phyloP scores from a whole-genome alignment of 2,329 filamentous ascomycete species.

The Alternaria solani region DNA sequence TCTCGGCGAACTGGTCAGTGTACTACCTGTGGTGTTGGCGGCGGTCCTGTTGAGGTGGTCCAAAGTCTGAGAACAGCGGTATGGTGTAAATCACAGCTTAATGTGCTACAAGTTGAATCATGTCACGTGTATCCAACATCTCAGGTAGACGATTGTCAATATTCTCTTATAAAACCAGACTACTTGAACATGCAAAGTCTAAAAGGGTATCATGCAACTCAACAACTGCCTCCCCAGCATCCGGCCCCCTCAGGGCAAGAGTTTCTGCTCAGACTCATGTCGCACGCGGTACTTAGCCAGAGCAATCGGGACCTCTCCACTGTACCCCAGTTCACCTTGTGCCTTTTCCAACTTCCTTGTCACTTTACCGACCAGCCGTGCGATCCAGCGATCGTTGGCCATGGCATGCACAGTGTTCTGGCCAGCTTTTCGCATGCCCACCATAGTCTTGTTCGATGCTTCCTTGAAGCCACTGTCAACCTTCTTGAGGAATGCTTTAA shows the following conservation, averaged over 20 bases:
- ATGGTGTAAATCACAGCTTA: neutral
- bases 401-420: conserved; percentile 54
- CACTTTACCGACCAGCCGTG: conserved; percentile 61
- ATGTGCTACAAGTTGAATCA: neutral
- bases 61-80: conserved; percentile 16
- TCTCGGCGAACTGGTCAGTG: conserved; percentile 76
- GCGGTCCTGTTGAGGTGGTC: conserved; percentile 59
- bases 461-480: conserved; percentile 43
- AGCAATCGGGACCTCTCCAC: conserved; percentile 56
- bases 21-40: conserved; percentile 71
- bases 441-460: conserved; percentile 49
- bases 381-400: conserved; percentile 64
- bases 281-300: conserved; percentile 51
- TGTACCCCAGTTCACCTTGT: conserved; percentile 62
- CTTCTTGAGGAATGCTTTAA: conserved; percentile 36
- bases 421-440: conserved; percentile 58
- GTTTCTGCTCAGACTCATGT: conserved; percentile 46
- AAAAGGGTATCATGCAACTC: conserved; percentile 9
- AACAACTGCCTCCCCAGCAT: neutral
- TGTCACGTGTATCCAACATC: neutral
- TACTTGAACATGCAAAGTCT: neutral
- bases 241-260: conserved; percentile 33
- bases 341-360: conserved; percentile 59
- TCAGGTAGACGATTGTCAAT: neutral
- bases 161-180: neutral